Evolutionary conservation across 83 land plant genomes (phyloP).

Genomic region (Picea abies): DNA sequence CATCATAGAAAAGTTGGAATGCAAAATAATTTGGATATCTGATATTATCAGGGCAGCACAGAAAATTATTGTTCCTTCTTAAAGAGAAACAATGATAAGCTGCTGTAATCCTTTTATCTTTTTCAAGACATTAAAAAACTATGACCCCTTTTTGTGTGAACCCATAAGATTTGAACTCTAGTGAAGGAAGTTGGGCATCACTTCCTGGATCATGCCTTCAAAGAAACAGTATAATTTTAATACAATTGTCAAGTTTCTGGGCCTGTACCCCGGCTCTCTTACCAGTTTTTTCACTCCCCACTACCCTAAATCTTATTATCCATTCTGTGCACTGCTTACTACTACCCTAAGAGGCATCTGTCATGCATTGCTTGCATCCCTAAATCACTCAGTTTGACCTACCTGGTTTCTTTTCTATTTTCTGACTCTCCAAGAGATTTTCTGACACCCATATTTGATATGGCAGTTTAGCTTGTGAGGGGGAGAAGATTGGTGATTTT

Average conservation of each 20-base stretch:
- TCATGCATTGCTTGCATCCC: neutral
- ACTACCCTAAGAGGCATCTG: neutral
- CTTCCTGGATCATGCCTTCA: neutral
- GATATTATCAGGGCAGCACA: neutral
- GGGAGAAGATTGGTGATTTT: neutral
- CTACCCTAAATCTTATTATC: neutral
- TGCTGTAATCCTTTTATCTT: neutral
- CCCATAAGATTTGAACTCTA: neutral
- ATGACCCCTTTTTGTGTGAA: neutral
- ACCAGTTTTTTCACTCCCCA: neutral
- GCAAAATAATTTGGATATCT: neutral
- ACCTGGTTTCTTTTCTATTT: neutral
- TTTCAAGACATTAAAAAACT: neutral
- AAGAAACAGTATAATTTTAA: neutral
- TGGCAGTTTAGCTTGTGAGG: neutral
- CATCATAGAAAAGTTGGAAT: too few species aligned
- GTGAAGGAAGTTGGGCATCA: neutral
- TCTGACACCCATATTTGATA: neutral
- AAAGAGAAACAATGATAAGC: neutral
- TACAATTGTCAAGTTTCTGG: neutral
- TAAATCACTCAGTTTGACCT: neutral
- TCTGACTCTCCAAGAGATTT: neutral
- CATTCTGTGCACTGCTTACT: neutral
- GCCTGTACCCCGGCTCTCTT: neutral
- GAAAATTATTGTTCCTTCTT: neutral